Evolutionary conservation across 371 early-diverging fungal species (phyloP).

Genomic region (Thermomucor indicae-seudaticae): DNA sequence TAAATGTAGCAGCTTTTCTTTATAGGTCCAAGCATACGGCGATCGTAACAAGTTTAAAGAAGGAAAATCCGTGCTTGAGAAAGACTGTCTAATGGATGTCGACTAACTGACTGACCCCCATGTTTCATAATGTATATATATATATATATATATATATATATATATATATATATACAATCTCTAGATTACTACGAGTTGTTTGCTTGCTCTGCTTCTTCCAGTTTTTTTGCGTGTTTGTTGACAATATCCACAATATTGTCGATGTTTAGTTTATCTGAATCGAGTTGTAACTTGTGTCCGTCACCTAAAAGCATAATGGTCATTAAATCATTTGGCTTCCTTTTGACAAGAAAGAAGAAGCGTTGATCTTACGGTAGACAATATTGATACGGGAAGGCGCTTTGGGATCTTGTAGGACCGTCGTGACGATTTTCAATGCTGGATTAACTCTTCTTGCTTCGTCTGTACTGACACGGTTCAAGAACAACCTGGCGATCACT

Average conservation of each 20-base stretch:
- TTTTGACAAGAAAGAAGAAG: too few species aligned
- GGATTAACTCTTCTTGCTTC: slow-evolving; percentile 50
- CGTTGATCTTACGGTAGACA: slow-evolving; percentile 49
- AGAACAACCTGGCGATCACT: slow-evolving; percentile 44
- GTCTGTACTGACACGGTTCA: slow-evolving; percentile 54
- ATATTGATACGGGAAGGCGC: slow-evolving; percentile 47
- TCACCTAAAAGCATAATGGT: slow-evolving; percentile 51
- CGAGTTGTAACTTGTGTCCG: slow-evolving; percentile 50
- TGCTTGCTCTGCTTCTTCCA: slow-evolving; percentile 60
- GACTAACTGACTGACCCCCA: not conserved
- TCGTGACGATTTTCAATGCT: slow-evolving; percentile 47
- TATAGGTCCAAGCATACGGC: slow-evolving; percentile 54
- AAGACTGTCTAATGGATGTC: slow-evolving; percentile 18
- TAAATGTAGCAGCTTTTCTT: not conserved
- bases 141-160: not conserved
- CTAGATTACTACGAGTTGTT: slow-evolving; percentile 34
- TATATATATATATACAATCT: not conserved
- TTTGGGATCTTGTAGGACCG: slow-evolving; percentile 41
- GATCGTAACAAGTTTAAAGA: slow-evolving; percentile 68
- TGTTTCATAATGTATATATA: not conserved
- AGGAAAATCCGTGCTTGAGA: slow-evolving; percentile 63
- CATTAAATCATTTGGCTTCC: too few species aligned
- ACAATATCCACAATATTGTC: slow-evolving; percentile 40
- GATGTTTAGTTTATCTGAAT: slow-evolving; percentile 50
- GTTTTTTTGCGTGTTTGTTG: slow-evolving; percentile 14